phyloP scores from a whole-genome alignment of 2,329 filamentous ascomycete genomes.

The Monosporascus sp. region DNA sequence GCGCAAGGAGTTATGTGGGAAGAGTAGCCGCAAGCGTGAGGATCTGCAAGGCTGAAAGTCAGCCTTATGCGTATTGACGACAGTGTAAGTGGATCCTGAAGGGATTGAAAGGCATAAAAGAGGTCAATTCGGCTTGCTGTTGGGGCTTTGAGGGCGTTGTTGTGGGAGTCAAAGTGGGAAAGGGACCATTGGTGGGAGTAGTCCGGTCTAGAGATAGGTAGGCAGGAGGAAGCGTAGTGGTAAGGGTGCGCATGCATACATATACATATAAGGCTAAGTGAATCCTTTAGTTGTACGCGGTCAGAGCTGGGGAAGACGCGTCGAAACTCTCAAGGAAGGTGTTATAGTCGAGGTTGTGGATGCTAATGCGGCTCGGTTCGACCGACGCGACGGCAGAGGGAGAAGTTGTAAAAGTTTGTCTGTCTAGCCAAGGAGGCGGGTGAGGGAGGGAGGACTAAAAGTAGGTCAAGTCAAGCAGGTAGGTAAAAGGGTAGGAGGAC shows the following conservation, averaged over 20 bases:
- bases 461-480: constrained; percentile 6
- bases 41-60: constrained; percentile 38
- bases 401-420: constrained; percentile 16
- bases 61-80: constrained; percentile 25
- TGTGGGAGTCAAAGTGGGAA: constrained; percentile 11
- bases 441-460: constrained; percentile 14
- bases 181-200: constrained; percentile 5
- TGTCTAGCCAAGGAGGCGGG: not conserved
- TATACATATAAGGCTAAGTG: constrained; percentile 15
- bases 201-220: constrained; percentile 17
- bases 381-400: constrained; percentile 8
- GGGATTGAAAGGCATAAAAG: constrained; percentile 7
- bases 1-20: constrained; percentile 3
- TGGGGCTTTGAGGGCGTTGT: constrained; percentile 17
- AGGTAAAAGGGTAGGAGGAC: constrained; percentile 10
- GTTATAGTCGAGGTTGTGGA: constrained; percentile 7
- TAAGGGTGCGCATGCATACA: constrained; percentile 1
- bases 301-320: constrained; percentile 13
- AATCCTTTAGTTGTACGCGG: constrained; percentile 11
- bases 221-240: constrained; percentile 6
- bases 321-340: constrained; percentile 3
- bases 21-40: constrained; percentile 15
- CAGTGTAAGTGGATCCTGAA: constrained; percentile 22
- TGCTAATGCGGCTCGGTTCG: not conserved
- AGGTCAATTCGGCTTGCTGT: constrained; percentile 11